Evolutionary conservation across 2,329 filamentous ascomycete genomes (phyloP), one percentile per base, ranked within the genome.

Genomic region (Cytospora mali): DNA sequence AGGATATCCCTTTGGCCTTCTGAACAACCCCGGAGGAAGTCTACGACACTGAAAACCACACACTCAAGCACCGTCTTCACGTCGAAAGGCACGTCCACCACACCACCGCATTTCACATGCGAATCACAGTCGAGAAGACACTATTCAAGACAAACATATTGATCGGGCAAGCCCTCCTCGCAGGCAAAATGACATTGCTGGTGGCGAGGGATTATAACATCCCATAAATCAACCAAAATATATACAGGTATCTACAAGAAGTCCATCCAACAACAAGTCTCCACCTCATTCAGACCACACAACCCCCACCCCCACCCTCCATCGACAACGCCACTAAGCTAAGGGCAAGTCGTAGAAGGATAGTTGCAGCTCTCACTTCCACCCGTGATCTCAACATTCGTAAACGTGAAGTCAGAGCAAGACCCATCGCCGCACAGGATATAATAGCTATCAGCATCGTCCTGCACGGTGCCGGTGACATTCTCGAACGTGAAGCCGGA

Each of bases 321-420:
- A 23, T 21, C n/a, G 14, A 21, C 21, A 21, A 14, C 18, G 23
- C 23, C 9, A 23, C 10, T 49, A 58, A 28, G 35, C 31, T 27
- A 46, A 60, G 28, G 62, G 51, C 62, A 64, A 10, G 59, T 58
- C 27, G 13, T 14, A 2, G 59, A 55, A n/a, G 66, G 66, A 35
- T 55, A 68, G 46, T 68, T 68, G 48, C 66, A 68, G 56, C 62
- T 68, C 57, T 59, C 58, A 28, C 71, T 71, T 55, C 84, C 84
- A 46, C 84, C 84, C 23, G 80, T 82, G 42, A 86, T 74, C 50
- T 66, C 70, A 64, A 82, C 78, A 52, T 73, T 76, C 16, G 71
- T 75, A 81, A 82, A 86, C 18, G 76, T 81, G 81, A 83, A 87
- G 72, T 78, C 75, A 6, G 74, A 77, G 73, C 82, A 84, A 60